These are phyloP conservation scores for Candida maris DNA, from an alignment of 805 yeast genomes.

Conservation along the genomic window DNA sequence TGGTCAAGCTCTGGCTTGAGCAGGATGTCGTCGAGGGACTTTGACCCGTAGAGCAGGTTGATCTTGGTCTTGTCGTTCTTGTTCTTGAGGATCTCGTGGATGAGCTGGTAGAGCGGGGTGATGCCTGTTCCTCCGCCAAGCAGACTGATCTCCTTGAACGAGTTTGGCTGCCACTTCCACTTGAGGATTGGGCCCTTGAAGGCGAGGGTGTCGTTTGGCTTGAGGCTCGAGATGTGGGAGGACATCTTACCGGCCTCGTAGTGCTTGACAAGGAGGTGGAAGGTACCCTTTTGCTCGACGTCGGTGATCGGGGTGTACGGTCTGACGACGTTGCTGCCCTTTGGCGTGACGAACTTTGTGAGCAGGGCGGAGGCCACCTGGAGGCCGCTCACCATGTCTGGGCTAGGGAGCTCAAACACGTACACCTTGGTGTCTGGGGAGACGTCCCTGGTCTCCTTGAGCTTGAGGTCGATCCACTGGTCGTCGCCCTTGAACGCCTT, in stretches of 20 bases:
- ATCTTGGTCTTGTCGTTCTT: conserved; percentile 89
- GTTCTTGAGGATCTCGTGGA: conserved; percentile 70
- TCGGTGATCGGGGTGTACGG: conserved; percentile 86
- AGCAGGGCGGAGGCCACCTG: conserved; percentile 74
- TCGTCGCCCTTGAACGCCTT: conserved; percentile 59
- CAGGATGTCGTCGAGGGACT: conserved; percentile 75
- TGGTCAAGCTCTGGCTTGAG: conserved; percentile 73
- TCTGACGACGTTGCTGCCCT: conserved; percentile 84
- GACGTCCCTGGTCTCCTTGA: conserved; percentile 43
- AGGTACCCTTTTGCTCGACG: conserved; percentile 61
- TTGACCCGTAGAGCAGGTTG: conserved; percentile 74
- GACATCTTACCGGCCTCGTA: conserved; percentile 92
- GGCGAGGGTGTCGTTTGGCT: conserved; percentile 75
- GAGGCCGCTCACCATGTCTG: conserved; percentile 72
- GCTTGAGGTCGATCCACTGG: conserved; percentile 69
- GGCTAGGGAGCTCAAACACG: conserved; percentile 63
- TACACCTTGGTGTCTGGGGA: conserved; percentile 65
- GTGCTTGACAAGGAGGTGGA: conserved; percentile 79
- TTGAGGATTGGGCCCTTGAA: conserved; percentile 93
- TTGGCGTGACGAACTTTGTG: conserved; percentile 76
- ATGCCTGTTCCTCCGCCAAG: conserved; percentile 98
- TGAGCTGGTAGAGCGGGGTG: conserved; percentile 89
- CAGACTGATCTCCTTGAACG: conserved; percentile 72
- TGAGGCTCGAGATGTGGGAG: conserved; percentile 63
- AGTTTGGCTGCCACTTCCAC: conserved; percentile 88